Evolutionary conservation across 192 early-diverging fungal genomes (phyloP), one percentile per base, ranked within the genome.

Genomic region (Entomortierella lignicola): DNA sequence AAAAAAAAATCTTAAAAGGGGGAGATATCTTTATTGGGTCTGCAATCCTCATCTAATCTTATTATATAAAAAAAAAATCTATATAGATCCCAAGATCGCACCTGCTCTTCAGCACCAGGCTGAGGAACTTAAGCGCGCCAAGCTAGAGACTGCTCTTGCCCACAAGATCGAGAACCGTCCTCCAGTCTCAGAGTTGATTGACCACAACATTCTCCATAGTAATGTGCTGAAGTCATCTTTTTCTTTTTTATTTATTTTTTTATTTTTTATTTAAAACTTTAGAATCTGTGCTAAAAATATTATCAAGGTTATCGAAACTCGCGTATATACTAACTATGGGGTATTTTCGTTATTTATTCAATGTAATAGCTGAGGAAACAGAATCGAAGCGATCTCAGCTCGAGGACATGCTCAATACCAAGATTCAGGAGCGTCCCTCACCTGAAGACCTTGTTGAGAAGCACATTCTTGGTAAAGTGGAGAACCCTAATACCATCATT

Each of bases 121-220:
- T 34, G 82, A 87, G 30, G 84, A 85, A 17, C 53, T 88, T 20
- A 80, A 75, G 44, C 83, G 74, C 51, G 60, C 75, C 4, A 57
- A 82, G 20, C 59, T 89, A 0, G 85, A 88, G 55, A 86, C 89
- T 67, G 56, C 63, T 1, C 81, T 93, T 13, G 85, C 85, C 12
- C 72, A 77, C 63, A 89, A 89, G 66, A 62, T 91, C 41, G 84
- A 88, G 55, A 43, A 69, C 31, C 84, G 91, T 43, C 88, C 90
- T 7, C 66, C 82, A 2, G 66, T 66, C 18, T 65, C 82, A 0
- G 43, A 60, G 43, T 47, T 26, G 25, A 41, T 43, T 42, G 59
- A 43, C 17, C 44, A 47, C 44, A 47, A 47, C 15, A 47, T 47
- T 47, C 44, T 47, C 20, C 44, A 47, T 47, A 15, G 44, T 42